Conservation (phyloP, 108 stramenopile species). For the Bacterosira constricta region DNA sequence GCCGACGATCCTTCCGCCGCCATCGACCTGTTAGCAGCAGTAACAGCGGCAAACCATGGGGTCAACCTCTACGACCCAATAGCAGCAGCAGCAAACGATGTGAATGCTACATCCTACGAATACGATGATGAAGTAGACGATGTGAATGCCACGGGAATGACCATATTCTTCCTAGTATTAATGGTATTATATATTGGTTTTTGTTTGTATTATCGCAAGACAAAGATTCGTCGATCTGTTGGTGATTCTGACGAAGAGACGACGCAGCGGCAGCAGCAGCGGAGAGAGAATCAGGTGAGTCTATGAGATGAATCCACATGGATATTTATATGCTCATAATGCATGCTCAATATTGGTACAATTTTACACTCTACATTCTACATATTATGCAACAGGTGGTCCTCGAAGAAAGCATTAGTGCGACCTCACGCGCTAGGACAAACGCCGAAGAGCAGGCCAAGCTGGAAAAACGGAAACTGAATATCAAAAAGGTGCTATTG, state of each 20-base stretch:
- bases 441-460: constrained; percentile 5
- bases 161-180: constrained; percentile 14
- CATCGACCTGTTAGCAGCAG: no score
- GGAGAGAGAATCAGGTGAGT: constrained; percentile 14
- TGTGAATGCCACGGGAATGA: background rate
- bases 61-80: no score
- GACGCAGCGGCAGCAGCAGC: background rate
- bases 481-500: constrained; percentile 19
- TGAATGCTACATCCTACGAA: no score
- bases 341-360: no score
- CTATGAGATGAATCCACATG: no score
- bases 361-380: no score
- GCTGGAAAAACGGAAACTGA: constrained; percentile 28
- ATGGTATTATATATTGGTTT: constrained; percentile 35
- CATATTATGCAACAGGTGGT: constrained; percentile 2
- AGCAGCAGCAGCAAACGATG: no score
- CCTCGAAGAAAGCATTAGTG: constrained; percentile 28
- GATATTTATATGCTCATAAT: no score
- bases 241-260: background rate
- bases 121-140: background rate
- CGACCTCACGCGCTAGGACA: constrained; percentile 4
- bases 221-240: background rate
- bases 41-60: no score
- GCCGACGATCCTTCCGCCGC: no score
- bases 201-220: constrained; percentile 22